These are phyloP conservation scores for Prasinococcaceae sp. DNA, from an alignment of 139 green algal species.

Conservation along the genomic window DNA sequence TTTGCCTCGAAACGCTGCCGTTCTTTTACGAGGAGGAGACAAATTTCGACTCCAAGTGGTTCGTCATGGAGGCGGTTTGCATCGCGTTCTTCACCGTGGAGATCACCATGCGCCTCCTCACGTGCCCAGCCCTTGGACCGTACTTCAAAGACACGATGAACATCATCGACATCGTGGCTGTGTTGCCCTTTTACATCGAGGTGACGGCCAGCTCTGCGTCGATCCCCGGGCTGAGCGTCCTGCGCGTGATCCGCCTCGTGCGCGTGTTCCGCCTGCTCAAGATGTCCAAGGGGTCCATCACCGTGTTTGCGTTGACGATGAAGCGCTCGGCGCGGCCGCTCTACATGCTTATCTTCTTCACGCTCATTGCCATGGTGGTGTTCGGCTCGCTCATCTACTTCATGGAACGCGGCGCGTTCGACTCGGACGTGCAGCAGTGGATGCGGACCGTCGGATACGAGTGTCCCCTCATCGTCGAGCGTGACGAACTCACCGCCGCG, in stretches of 20 bases:
- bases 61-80: constrained; percentile 14
- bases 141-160: constrained; percentile 10
- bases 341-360: constrained; percentile 16
- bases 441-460: not conserved
- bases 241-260: constrained; percentile 13
- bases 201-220: not conserved
- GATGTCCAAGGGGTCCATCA: constrained; percentile 5
- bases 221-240: constrained; percentile 1
- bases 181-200: constrained; percentile 22
- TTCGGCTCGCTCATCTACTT: constrained; percentile 23
- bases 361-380: constrained; percentile 12
- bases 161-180: constrained; percentile 16
- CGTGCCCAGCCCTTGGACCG: not conserved
- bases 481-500: no score
- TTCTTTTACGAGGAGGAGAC: constrained; percentile 1
- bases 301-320: constrained; percentile 10
- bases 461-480: no score
- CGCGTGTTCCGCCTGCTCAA: constrained; percentile 20
- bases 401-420: constrained; percentile 8
- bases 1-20: constrained; percentile 25
- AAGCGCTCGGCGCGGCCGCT: constrained; percentile 7
- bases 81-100: constrained; percentile 20
- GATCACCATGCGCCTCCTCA: not conserved
- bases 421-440: constrained; percentile 1
- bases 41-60: no score